Conservation (phyloP, 2,329 filamentous ascomycete genomes). For the Pseudopyrenochaeta lycopersici region DNA sequence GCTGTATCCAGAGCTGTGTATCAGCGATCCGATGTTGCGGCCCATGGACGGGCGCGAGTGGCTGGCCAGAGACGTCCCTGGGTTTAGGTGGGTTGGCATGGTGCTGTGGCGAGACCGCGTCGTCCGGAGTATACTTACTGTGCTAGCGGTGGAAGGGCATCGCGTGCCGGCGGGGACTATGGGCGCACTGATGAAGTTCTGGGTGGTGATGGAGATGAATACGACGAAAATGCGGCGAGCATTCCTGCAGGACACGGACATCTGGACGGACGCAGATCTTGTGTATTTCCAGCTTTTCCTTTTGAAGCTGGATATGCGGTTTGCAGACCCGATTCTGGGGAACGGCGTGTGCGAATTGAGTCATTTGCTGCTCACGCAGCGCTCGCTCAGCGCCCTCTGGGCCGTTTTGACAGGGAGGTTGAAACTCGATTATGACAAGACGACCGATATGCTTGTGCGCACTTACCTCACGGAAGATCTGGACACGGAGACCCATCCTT, state of each 20-base stretch:
- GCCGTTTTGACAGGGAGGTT: conserved; percentile 61
- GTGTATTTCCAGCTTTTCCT: conserved; percentile 71
- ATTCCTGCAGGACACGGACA: conserved; percentile 60
- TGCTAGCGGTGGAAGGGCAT: conserved; percentile 70
- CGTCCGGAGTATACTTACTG: conserved; percentile 63
- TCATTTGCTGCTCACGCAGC: conserved; percentile 63
- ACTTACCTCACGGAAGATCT: conserved; percentile 34
- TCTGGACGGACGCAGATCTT: conserved; percentile 70
- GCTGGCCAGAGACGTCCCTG: conserved; percentile 61
- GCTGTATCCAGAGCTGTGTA: conserved; percentile 66
- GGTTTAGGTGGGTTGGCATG: conserved; percentile 74
- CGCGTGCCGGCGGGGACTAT: conserved; percentile 57
- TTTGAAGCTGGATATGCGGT: conserved; percentile 75
- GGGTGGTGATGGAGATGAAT: conserved; percentile 75
- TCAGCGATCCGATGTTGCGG: conserved; percentile 66
- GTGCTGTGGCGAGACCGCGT: conserved; percentile 57
- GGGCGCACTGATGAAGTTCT: conserved; percentile 68
- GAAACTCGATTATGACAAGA: conserved; percentile 51
- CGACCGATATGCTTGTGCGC: conserved; percentile 21
- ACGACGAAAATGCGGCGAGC: conserved; percentile 64
- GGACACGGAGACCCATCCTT: conserved; percentile 22
- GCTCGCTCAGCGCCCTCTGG: conserved; percentile 52
- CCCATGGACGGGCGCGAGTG: conserved; percentile 50
- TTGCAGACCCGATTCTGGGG: conserved; percentile 70
- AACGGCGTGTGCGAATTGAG: conserved; percentile 52